Evolutionary conservation across 805 yeast species (phyloP).

Genomic region (Kuraishia cidri): DNA sequence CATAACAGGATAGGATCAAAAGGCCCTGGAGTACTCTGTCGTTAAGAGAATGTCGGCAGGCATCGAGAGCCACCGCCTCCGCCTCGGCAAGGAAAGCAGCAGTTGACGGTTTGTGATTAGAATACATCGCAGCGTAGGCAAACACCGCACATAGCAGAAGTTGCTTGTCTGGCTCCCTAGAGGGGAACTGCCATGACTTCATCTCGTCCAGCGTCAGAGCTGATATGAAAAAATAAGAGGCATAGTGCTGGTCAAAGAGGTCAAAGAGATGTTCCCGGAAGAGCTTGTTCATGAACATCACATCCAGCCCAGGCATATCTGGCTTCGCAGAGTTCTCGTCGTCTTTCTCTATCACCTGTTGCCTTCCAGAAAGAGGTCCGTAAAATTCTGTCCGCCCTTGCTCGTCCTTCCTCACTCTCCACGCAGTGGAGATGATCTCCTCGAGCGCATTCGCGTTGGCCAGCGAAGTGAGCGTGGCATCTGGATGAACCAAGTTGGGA

Average conservation of each 20-base stretch:
- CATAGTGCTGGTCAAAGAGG: constrained; percentile 15
- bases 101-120: constrained; percentile 7
- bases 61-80: constrained; percentile 12
- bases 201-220: constrained; percentile 12
- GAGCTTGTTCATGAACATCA: constrained; percentile 4
- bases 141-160: constrained; percentile 17
- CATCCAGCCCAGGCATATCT: constrained; percentile 6
- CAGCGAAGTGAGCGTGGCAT: constrained; percentile 4
- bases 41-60: constrained; percentile 12
- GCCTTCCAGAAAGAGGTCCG: constrained; percentile 24
- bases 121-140: constrained; percentile 17
- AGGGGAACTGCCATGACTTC: constrained; percentile 16
- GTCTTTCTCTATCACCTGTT: constrained; percentile 15
- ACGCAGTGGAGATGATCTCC: constrained; percentile 21
- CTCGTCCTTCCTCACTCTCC: constrained; percentile 19
- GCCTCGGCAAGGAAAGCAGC: constrained; percentile 12
- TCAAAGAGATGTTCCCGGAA: constrained; percentile 6
- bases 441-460: constrained; percentile 20
- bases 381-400: constrained; percentile 20
- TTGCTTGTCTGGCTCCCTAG: constrained; percentile 15
- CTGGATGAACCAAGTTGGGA: constrained; percentile 8
- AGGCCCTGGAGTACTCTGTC: constrained; percentile 16
- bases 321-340: too few relatives aligned
- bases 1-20: constrained; percentile 19
- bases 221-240: constrained; percentile 15